These are phyloP conservation scores for Ustanciosporium gigantosporum DNA, from an alignment of 1,284 basidiomycete species.

Conservation along the genomic window DNA sequence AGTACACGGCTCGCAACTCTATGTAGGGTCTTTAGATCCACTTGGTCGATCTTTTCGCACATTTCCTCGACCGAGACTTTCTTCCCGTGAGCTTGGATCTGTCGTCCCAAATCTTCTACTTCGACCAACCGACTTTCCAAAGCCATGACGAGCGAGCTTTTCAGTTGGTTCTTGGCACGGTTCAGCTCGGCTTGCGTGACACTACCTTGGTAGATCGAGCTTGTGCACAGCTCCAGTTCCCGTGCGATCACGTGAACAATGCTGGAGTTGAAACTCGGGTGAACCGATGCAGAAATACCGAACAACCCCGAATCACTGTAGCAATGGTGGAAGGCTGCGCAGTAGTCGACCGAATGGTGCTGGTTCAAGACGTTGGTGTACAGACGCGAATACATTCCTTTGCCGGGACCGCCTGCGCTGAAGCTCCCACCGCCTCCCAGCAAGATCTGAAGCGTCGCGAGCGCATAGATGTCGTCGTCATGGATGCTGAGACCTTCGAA, in stretches of 20 bases:
- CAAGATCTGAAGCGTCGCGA: conserved; percentile 92
- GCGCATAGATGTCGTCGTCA: conserved; percentile 89
- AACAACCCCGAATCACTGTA: conserved; percentile 94
- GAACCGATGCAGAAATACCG: conserved; percentile 87
- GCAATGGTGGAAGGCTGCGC: conserved; percentile 97
- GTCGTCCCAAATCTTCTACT: conserved; percentile 65
- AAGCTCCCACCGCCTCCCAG: conserved; percentile 94
- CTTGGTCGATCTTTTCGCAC: conserved; percentile 82
- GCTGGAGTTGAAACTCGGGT: conserved; percentile 70
- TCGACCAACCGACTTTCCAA: conserved; percentile 87
- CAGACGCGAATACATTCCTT: conserved; percentile 97
- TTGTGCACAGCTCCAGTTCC: conserved; percentile 67
- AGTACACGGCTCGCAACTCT: conserved; percentile 77
- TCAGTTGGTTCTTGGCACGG: conserved; percentile 94
- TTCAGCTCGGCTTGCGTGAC: conserved; percentile 74
- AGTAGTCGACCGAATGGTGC: conserved; percentile 91
- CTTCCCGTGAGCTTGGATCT: conserved; percentile 88
- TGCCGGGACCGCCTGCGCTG: conserved; percentile 93
- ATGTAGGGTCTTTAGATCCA: conserved; percentile 73
- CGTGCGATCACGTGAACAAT: conserved; percentile 84
- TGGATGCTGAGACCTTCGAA: conserved; percentile 91
- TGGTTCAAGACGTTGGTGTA: conserved; percentile 98
- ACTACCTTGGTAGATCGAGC: conserved; percentile 50
- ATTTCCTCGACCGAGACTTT: conserved; percentile 88
- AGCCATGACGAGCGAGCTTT: conserved; percentile 91